These are phyloP conservation scores for Cucurbita argyrosperma DNA, from an alignment of 306 rosid species.

Conservation along the genomic window DNA sequence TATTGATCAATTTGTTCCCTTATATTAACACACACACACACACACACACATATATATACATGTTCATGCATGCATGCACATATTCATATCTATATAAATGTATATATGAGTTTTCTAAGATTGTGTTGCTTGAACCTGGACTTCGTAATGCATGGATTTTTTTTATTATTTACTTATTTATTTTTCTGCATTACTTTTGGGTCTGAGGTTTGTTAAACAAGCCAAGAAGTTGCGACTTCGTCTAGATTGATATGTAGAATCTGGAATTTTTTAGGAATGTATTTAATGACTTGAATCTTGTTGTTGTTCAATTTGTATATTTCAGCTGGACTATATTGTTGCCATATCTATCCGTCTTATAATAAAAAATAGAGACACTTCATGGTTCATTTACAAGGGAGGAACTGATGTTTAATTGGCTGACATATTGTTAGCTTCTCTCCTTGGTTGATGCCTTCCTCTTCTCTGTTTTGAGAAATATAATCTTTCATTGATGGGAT, in stretches of 20 bases:
- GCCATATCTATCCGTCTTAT: background rate
- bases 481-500: background rate
- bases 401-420: background rate
- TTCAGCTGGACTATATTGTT: background rate
- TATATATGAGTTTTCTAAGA: background rate
- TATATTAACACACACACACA: background rate
- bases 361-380: background rate
- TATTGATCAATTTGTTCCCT: background rate
- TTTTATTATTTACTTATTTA: background rate
- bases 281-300: background rate
- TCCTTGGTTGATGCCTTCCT: background rate
- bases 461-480: background rate
- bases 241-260: background rate
- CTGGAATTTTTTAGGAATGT: background rate
- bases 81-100: background rate
- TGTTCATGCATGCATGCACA: background rate
- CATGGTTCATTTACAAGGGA: background rate
- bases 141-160: background rate
- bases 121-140: background rate
- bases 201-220: background rate
- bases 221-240: background rate
- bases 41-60: too few relatives aligned
- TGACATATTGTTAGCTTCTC: background rate
- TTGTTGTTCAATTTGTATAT: background rate
- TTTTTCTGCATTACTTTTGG: background rate